These are phyloP conservation scores for Nemania sp. DNA, from an alignment of 2,329 filamentous ascomycete species.

Conservation along the genomic window DNA sequence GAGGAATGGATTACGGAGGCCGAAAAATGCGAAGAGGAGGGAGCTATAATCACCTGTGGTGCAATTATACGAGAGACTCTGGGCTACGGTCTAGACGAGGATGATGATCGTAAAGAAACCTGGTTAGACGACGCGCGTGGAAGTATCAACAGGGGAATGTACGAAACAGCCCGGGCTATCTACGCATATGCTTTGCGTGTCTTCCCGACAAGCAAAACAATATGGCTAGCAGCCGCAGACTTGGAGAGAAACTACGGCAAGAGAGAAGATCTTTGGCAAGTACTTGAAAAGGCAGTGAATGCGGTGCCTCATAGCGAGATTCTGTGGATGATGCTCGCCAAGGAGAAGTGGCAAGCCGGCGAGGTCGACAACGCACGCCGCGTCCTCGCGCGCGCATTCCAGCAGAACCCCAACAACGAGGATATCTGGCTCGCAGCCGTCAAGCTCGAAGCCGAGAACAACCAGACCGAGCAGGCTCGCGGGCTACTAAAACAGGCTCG, in stretches of 20 bases:
- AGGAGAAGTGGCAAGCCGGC: constrained; percentile 92
- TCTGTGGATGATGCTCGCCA: constrained; percentile 94
- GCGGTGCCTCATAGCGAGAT: constrained; percentile 92
- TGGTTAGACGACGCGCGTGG: constrained; percentile 94
- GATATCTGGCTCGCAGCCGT: constrained; percentile 98
- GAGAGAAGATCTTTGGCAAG: constrained; percentile 82
- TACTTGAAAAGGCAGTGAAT: constrained; percentile 93
- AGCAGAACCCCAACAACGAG: constrained; percentile 95
- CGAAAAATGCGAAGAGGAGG: constrained; percentile 93
- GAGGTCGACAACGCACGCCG: constrained; percentile 87
- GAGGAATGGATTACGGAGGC: constrained; percentile 98
- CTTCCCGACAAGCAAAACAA: constrained; percentile 86
- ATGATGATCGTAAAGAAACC: constrained; percentile 94
- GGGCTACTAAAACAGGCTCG: constrained; percentile 85
- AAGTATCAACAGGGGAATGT: constrained; percentile 83
- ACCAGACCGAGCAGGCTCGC: constrained; percentile 83
- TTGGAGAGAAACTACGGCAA: constrained; percentile 90
- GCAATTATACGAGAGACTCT: constrained; percentile 93
- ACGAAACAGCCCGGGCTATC: constrained; percentile 92
- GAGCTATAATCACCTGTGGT: constrained; percentile 85
- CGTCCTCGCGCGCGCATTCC: constrained; percentile 90
- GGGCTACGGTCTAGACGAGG: constrained; percentile 92
- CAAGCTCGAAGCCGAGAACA: constrained; percentile 92
- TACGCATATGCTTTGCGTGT: constrained; percentile 91
- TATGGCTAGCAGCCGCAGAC: constrained; percentile 92